Evolutionary conservation across 352 stramenopile species (phyloP), one percentile per base, ranked within the genome.

Genomic region (Pythium scleroteichum): DNA sequence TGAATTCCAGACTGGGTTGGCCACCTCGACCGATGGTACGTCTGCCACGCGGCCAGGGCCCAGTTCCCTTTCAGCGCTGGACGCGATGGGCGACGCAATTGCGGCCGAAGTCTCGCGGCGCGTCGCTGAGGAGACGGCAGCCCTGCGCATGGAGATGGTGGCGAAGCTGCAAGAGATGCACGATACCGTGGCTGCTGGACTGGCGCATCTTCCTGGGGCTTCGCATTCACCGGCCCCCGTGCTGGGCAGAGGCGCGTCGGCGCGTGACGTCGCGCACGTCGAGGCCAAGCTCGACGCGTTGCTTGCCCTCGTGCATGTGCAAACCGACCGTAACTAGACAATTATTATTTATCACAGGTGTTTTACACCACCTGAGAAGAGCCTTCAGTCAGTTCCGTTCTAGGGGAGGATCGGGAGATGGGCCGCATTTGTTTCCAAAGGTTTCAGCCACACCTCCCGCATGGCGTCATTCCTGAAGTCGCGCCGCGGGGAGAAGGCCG

Each of bases 241-340:
- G 20, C 35, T 50, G 14, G 52, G 38, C 9, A 22, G 40, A 24
- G 24, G 52, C 24, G 40, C 52, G 13, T 59, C 52, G 4, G 52
- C 49, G 27, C 40, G 52, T 49, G 52, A 56, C 49, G 49, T 56
- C 53, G 40, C 53, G 42, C 40, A 59, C 42, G 41, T 61, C 17
- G 53, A 51, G 24, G 32, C 45, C 44, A 62, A 62, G 54, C 22
- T 62, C 39, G 54, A 62, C 50, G 54, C 54, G 1, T 20, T 62
- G 42, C 42, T 62, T 9, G 54, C 32, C 13, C 32, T 40, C 29
- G 23, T 62, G 54, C 32, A 54, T 40, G 32, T 42, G 29, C 42
- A 20, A 45, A 8, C 8, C 33, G 33, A 40, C 33, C 33, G 33
- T 40, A 8, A 20, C 2, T 7, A 56, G 19, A 35, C 5, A 5